A percentile compares a stretch with the other conserved stretches of the same genome.
phyloP scores from a whole-genome alignment of 2,329 filamentous ascomycete species.

The Beauveria caledonica region DNA sequence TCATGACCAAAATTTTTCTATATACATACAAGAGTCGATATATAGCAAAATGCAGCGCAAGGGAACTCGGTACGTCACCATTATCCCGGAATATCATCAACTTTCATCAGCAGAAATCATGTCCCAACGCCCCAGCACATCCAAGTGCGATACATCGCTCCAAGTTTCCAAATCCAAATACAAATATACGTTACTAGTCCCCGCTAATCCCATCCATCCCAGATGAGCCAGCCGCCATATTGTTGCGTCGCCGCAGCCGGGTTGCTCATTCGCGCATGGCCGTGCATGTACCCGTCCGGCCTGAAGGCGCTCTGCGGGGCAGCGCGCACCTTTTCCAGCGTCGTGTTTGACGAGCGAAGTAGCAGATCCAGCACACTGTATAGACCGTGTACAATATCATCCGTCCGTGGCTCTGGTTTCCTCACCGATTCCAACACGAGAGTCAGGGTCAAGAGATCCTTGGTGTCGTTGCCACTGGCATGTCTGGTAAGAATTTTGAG shows the following conservation, averaged over 20 bases:
- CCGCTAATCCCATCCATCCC: constrained; percentile 31
- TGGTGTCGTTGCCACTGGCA: constrained; percentile 41
- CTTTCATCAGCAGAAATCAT: not conserved
- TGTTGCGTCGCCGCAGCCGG: constrained; percentile 21
- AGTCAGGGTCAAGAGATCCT: constrained; percentile 41
- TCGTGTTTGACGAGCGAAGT: constrained; percentile 35
- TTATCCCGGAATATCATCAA: not conserved
- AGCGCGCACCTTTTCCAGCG: constrained; percentile 26
- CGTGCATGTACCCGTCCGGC: constrained; percentile 22
- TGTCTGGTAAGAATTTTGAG: constrained; percentile 37
- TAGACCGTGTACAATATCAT: constrained; percentile 34
- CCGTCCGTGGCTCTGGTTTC: constrained; percentile 31
- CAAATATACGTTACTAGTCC: not conserved
- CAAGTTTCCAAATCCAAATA: not conserved
- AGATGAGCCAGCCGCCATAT: constrained; percentile 30
- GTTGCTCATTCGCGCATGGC: constrained; percentile 20
- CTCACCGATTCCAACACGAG: constrained; percentile 40
- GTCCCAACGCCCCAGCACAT: not conserved
- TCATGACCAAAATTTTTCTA: not conserved
- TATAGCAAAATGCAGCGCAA: not conserved
- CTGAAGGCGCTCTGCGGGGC: constrained; percentile 16
- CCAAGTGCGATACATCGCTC: not conserved
- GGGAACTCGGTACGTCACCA: too few relatives aligned
- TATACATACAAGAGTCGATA: not conserved
- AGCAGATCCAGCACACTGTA: constrained; percentile 37